Percentiles rank a stretch among this genome's conserved stretches.
These are phyloP conservation scores for Ceratocystis lukuohia DNA, from an alignment of 2,329 filamentous ascomycete species.

Conservation along the genomic window DNA sequence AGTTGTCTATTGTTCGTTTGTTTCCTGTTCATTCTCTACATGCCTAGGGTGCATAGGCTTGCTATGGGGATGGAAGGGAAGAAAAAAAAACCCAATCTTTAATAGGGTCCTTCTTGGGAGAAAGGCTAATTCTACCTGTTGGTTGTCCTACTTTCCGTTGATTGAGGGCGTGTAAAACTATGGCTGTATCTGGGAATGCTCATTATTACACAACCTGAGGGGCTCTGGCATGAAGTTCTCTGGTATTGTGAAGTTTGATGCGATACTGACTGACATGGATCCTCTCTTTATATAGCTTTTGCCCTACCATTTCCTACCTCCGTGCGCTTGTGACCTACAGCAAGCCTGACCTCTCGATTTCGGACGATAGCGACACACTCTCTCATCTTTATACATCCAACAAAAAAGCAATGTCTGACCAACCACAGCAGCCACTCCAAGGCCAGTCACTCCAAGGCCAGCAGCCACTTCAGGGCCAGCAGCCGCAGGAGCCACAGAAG, in stretches of 20 bases:
- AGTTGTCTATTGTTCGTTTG: not conserved
- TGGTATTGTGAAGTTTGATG: not conserved
- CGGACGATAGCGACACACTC: not conserved
- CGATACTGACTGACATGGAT: constrained; percentile 3
- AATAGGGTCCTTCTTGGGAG: not conserved
- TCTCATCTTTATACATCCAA: not conserved
- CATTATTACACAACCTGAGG: not conserved
- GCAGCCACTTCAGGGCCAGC: constrained; percentile 23
- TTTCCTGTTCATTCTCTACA: not conserved
- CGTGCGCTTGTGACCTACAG: not conserved
- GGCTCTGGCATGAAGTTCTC: not conserved
- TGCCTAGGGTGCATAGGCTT: not conserved
- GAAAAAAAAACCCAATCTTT: not conserved
- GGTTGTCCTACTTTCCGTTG: not conserved
- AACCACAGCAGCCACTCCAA: constrained; percentile 30
- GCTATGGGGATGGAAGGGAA: not conserved
- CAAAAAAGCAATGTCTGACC: constrained; percentile 27
- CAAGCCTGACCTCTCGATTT: not conserved
- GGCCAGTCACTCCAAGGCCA: constrained; percentile 20
- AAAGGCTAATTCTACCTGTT: not conserved
- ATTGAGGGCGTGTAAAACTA: not conserved
- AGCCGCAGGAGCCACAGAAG: constrained; percentile 27
- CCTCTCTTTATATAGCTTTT: not conserved
- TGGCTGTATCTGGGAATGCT: not conserved
- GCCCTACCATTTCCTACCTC: not conserved